These are phyloP conservation scores for Hibiscus syriacus DNA, from an alignment of 345 rosid genomes.

Conservation along the genomic window DNA sequence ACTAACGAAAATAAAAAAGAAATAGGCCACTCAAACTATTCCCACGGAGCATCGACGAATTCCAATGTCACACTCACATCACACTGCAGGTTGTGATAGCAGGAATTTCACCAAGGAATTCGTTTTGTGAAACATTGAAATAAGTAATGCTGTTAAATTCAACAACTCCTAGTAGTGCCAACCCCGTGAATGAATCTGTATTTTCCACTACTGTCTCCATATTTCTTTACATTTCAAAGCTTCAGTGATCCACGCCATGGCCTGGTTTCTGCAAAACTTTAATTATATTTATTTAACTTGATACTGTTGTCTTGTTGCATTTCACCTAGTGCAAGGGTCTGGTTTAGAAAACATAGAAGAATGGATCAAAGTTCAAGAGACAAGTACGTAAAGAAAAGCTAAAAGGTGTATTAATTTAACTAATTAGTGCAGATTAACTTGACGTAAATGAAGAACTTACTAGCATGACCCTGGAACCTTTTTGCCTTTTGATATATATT, in stretches of 20 bases:
- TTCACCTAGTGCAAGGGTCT: background rate
- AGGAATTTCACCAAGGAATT: slow-evolving; percentile 56
- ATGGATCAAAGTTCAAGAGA: slow-evolving; percentile 5
- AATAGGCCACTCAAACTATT: slow-evolving; percentile 62
- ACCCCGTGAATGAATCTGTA: slow-evolving; percentile 51
- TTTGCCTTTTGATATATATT: background rate
- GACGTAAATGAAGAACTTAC: slow-evolving; percentile 2
- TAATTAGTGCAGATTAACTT: background rate
- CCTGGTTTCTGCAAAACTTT: no score
- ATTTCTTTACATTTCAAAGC: no score
- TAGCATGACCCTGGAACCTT: background rate
- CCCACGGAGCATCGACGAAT: slow-evolving; percentile 65
- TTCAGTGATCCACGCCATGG: no score
- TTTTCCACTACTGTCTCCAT: no score
- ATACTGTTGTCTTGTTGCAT: slow-evolving; percentile 6
- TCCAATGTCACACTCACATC: slow-evolving; percentile 47
- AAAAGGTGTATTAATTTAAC: background rate
- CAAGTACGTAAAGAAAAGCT: background rate
- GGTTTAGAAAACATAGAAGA: background rate
- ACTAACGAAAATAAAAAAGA: no score
- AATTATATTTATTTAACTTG: background rate
- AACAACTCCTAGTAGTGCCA: slow-evolving; percentile 61
- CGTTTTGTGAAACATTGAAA: slow-evolving; percentile 68
- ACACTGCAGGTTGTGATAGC: slow-evolving; percentile 47
- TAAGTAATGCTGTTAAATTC: slow-evolving; percentile 45